Percentiles rank a stretch among this genome's conserved stretches.
Evolutionary conservation across 1,139 yeast species (phyloP).

Genomic region (Scheffersomyces parashehatae): DNA sequence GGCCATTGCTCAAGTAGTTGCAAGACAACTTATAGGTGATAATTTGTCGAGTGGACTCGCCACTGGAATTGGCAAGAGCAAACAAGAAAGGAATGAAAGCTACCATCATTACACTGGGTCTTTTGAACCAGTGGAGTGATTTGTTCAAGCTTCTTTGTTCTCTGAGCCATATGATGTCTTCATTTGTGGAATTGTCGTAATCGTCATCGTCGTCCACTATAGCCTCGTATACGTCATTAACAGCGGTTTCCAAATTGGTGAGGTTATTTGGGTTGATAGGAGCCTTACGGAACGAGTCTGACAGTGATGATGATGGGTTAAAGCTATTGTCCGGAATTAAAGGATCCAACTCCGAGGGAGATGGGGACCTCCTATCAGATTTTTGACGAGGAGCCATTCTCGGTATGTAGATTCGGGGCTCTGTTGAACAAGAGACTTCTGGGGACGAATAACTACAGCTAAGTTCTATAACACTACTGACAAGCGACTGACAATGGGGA

Average conservation of each 20-base stretch:
- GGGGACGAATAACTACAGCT: too few species aligned
- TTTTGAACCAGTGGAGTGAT: conserved; percentile 31
- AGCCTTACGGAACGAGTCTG: not conserved
- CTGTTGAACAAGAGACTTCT: too few species aligned
- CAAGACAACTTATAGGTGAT: conserved; percentile 40
- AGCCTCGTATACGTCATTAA: conserved; percentile 28
- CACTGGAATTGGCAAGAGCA: conserved; percentile 31
- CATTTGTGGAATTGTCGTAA: conserved; percentile 31
- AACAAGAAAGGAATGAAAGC: conserved; percentile 26
- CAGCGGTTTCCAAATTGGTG: conserved; percentile 22
- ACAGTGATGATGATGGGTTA: too few species aligned
- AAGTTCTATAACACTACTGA: too few species aligned
- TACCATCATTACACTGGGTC: conserved; percentile 38
- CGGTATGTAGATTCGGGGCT: too few species aligned
- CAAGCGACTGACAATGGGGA: too few species aligned
- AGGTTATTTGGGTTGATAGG: conserved; percentile 1
- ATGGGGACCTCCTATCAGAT: too few species aligned
- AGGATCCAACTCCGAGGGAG: too few species aligned
- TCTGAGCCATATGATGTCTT: conserved; percentile 39
- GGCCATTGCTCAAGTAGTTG: conserved; percentile 19
- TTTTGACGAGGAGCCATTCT: too few species aligned
- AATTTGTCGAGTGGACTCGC: conserved; percentile 36
- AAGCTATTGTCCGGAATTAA: too few species aligned
- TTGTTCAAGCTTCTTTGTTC: conserved; percentile 36
- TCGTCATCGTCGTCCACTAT: conserved; percentile 32